Evolutionary conservation across 2,329 filamentous ascomycete species (phyloP), one percentile per base, ranked within the genome.

Genomic region (Alternaria brassicae): DNA sequence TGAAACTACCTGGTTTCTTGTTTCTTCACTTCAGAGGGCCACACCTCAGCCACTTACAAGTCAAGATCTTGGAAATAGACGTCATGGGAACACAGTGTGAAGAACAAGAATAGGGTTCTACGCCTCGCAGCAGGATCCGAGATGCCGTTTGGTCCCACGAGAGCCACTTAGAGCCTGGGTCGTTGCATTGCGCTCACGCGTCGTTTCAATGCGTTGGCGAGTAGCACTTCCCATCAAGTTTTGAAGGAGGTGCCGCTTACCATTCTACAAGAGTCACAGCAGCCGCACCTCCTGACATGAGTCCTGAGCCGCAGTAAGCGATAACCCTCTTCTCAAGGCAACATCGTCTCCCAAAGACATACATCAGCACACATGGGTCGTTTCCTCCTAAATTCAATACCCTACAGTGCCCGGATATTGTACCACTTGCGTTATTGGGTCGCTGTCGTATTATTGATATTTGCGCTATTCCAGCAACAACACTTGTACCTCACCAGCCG

Each of bases 381-480:
- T n/a, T 53, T 55, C 13, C 41, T 63, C 6, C 12, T 54, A 19
- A 47, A 25, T 39, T 34, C 48, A 10, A 41, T 61, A 23, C 49
- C 60, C 23, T 58, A 58, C 36, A 53, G 40, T 8, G 52, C 53
- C 6, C 65, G 65, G 23, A 34, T 44, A 5, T 21, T 62, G 7
- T 30, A 49, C 17, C 40, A 61, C 17, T 17, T 62, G 9, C 59
- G 61, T n/a, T 59, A 58, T 47, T 62, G 68, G 21, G 25, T 72
- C 25, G 42, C 53, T 21, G 13, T 69, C 21, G 37, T 71, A 12
- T 44, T 66, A 2, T 53, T 64, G 3, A 27, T 70, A n/a, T n/a
- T 65, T 4, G 42, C 57, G 12, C 30, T 73, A 5, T 54, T 68
- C 12, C 54, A 65, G 12, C 68, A 71, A 44, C 64, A 72, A 21